Base-by-base conservation (phyloP, 2,329 filamentous ascomycete species). In the Hortaea werneckii region DNA sequence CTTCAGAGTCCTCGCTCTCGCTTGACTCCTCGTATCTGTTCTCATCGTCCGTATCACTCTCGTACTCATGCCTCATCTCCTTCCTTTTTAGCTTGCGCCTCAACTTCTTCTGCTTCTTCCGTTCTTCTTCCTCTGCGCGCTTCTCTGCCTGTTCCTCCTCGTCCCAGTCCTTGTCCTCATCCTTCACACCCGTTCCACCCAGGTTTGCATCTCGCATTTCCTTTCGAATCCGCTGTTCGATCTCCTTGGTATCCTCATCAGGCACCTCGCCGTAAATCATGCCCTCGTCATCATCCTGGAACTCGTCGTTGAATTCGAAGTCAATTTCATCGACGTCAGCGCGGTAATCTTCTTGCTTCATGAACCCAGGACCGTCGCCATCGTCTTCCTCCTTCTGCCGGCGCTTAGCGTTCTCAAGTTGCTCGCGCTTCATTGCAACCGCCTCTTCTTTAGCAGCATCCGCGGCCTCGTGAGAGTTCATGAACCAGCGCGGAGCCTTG, bases 171-270 rank as follows among this genome's bases (percentile, higher is more conserved):
- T 65, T 58, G 45, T 73, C 69, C 38, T 72, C 56, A 32, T 58
- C 64, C 39, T 69, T 70, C 9, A 71, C 70, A 58, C 94, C 61
- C 5, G 60, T 61, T 26, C 58, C 61, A 29, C 94, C 95, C 2
- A 92, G 71, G 58, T 94, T 94, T 6, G 90, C 90, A 43, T 81
- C 80, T n/a, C 94, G 73, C 64, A 94, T 88, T 64, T 89, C 85
- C 26, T 78, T 76, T 65, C 85, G 86, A 57, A 88, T 77, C 48
- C 73, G 75, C 30, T 76, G 70, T 10, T 78, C 78, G 13, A 80
- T 80, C 47, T 80, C 78, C 52, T 83, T 74, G 48, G 81, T 78
- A 11, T 77, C 73, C 50, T 77, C 76, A 54, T 95, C 89, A 49
- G 94, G 87, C 42, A 88, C 80, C 43, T 92, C 85, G 54, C 92